A percentile compares a stretch with the other conserved stretches of the same genome.
These are phyloP conservation scores for Collybia nuda DNA, from an alignment of 768 basidiomycete species.

Conservation along the genomic window DNA sequence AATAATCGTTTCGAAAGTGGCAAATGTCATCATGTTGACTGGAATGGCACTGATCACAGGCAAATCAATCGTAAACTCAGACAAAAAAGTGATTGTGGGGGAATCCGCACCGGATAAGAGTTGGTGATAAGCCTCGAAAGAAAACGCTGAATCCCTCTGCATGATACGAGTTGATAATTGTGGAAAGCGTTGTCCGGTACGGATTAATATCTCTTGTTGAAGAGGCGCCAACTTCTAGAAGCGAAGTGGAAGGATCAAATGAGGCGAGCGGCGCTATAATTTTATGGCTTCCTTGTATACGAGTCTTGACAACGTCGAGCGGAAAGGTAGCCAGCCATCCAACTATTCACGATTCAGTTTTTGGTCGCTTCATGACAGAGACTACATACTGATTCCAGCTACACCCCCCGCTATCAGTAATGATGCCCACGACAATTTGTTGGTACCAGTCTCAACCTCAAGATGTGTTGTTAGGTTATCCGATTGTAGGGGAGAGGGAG, in stretches of 20 bases:
- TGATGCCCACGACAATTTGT: conserved; percentile 45
- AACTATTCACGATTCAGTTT: conserved; percentile 22
- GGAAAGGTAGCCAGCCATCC: conserved; percentile 87
- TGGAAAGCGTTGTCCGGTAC: conserved; percentile 58
- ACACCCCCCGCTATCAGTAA: conserved; percentile 73
- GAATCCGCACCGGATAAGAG: conserved; percentile 65
- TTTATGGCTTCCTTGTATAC: conserved; percentile 60
- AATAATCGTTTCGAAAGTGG: conserved; percentile 65
- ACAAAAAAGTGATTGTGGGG: background rate
- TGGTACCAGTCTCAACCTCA: conserved; percentile 34
- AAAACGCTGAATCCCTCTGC: conserved; percentile 70
- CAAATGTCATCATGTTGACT: conserved; percentile 84
- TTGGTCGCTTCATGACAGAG: background rate
- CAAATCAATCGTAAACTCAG: background rate
- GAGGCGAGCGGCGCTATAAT: background rate
- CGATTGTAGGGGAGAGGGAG: conserved; percentile 11
- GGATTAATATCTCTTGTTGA: conserved; percentile 35
- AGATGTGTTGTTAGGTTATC: conserved; percentile 28
- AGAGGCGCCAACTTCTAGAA: conserved; percentile 13
- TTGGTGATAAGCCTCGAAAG: conserved; percentile 75
- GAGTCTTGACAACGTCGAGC: conserved; percentile 87
- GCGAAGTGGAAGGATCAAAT: no score
- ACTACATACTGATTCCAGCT: conserved; percentile 57
- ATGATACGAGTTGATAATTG: conserved; percentile 59
- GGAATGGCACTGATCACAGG: conserved; percentile 63